Evolutionary conservation across 2,329 filamentous ascomycete species (phyloP), one percentile per base, ranked within the genome.

Genomic region (Trichoderma atroviride): DNA sequence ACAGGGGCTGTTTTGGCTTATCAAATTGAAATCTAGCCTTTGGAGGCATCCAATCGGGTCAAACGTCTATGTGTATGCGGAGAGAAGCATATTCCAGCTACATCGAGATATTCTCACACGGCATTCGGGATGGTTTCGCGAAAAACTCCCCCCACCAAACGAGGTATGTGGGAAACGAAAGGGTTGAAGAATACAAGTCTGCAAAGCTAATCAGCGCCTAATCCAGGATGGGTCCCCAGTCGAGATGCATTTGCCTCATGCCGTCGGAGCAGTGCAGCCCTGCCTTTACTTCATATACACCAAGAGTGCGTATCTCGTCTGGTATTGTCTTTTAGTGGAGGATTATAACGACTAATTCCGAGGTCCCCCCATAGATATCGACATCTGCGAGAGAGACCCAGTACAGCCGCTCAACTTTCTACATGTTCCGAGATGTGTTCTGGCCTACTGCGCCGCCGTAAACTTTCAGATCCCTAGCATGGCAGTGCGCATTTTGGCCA

Each of bases 271-370:
- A 19, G 72, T 76, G 19, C 77, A 71, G 6, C 75, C 78, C 64
- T 77, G 77, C 64, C 73, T 81, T 29, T 73, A 74, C 33, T 81
- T 78, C 69, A 75, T 81, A 62, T 81, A 81, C 65, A 79, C 77
- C 5, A 71, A 76, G 24, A 73, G 80, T 79, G 70, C 69, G 78
- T 73, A 31, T 29, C n/a, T 24, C 4, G n/a, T 14, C 24, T 33
- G 22, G 2, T 27, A 19, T 19, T 24, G 6, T 6, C 27, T 31
- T 4, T 24, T 9, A 1, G 4, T 37, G 19, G 5, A 43, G 27
- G 3, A 31, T 14, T n/a, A 2, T n/a, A 19, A 5, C 33, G 10
- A 33, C 47, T 62, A 43, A 69, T n/a, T 6, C 1, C 0, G 7
- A 27, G 14, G 16, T 27, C 33, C 1, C 9, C 13, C 1, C n/a